Conservation (phyloP, 163 green algal genomes). For the Chloromonas sp. region DNA sequence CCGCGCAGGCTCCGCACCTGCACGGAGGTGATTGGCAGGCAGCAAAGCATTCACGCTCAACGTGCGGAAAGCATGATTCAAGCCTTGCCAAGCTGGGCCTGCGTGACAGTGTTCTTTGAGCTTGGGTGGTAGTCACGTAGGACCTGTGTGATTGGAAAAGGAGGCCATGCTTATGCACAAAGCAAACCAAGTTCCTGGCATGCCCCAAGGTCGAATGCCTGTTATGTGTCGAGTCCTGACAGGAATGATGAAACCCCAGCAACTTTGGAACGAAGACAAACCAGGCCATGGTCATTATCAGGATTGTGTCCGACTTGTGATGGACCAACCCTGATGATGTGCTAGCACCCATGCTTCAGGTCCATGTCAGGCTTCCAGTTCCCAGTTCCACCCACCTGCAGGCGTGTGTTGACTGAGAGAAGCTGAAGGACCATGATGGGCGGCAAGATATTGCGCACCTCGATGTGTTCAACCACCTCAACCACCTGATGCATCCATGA, state of each 20-base stretch:
- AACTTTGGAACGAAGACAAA: background rate
- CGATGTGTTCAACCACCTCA: slow-evolving; percentile 73
- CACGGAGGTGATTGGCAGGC: slow-evolving; percentile 6
- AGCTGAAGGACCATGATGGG: slow-evolving; percentile 83
- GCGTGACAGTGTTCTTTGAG: background rate
- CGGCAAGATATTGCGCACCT: slow-evolving; percentile 71
- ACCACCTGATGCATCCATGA: background rate
- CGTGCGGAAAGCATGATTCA: background rate
- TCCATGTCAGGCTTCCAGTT: background rate
- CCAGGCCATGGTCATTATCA: background rate
- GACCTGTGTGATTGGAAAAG: background rate
- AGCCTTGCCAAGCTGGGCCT: background rate
- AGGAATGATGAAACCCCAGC: background rate
- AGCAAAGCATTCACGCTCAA: background rate
- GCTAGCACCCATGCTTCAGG: background rate
- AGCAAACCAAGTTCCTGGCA: background rate
- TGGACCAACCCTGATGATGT: background rate
- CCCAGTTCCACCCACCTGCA: slow-evolving; percentile 19
- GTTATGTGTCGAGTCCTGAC: background rate
- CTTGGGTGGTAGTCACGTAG: background rate
- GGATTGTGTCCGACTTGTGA: background rate
- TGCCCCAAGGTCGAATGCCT: background rate
- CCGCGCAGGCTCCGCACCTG: slow-evolving; percentile 65
- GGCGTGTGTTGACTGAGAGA: slow-evolving; percentile 2
- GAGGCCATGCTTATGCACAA: background rate